A percentile compares a stretch with the other conserved stretches of the same genome.
phyloP scores from a whole-genome alignment of 495 filamentous ascomycete species.

The Hypomontagnella monticulosa region DNA sequence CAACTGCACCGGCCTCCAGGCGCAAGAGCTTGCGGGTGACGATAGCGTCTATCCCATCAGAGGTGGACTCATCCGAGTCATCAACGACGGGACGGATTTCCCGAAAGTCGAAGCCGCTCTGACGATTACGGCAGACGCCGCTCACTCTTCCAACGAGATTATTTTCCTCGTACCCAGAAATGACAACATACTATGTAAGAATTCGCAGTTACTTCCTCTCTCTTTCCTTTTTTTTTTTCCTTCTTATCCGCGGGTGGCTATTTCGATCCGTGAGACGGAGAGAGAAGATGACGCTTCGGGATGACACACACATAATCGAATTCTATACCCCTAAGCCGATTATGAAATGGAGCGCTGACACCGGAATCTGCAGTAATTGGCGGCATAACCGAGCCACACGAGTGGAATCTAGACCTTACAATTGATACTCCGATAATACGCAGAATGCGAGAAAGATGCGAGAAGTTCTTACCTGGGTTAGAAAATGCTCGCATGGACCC shows the following conservation, averaged over 20 bases:
- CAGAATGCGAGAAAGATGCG: slow-evolving; percentile 57
- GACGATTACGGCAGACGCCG: slow-evolving; percentile 52
- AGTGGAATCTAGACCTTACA: slow-evolving; percentile 55
- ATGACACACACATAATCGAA: neutral
- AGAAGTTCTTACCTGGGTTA: slow-evolving; percentile 55
- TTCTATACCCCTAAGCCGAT: too few relatives aligned
- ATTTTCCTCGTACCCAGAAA: slow-evolving; percentile 63
- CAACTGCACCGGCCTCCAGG: slow-evolving; percentile 58
- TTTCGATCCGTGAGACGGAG: neutral
- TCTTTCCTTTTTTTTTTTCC: neutral
- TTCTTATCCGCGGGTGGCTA: neutral
- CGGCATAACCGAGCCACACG: slow-evolving; percentile 52
- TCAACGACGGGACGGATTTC: slow-evolving; percentile 61
- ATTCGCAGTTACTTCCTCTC: neutral
- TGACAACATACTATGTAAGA: slow-evolving; percentile 56
- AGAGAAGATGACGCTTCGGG: neutral
- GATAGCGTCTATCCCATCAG: slow-evolving; percentile 54
- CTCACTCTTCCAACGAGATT: slow-evolving; percentile 52
- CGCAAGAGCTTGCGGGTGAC: slow-evolving; percentile 50
- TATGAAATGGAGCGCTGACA: slow-evolving; percentile 8
- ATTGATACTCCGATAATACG: slow-evolving; percentile 53
- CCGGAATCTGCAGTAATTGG: slow-evolving; percentile 48
- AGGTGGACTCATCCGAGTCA: slow-evolving; percentile 59
- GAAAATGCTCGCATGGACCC: slow-evolving; percentile 56
- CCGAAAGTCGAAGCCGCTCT: slow-evolving; percentile 57